Evolutionary conservation across 2,329 filamentous ascomycete genomes (phyloP).

Genomic region (Epichloe gansuensis): DNA sequence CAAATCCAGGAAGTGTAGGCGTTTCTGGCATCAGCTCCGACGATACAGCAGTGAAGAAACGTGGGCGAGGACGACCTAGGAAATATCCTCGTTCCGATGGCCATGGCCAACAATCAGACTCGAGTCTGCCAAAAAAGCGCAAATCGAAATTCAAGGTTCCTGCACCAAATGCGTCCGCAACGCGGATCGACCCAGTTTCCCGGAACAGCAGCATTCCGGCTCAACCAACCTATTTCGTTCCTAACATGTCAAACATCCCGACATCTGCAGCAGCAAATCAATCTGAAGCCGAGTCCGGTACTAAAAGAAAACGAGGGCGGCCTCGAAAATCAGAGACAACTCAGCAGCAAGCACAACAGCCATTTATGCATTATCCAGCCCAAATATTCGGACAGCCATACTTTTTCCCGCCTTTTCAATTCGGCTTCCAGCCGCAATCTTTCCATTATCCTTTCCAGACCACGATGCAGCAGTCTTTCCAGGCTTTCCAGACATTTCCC

Average conservation of each 20-base stretch:
- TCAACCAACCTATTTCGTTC: background rate
- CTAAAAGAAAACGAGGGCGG: conserved; percentile 5
- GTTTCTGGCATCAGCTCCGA: background rate
- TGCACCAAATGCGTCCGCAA: background rate
- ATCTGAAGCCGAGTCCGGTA: background rate
- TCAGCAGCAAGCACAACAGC: background rate
- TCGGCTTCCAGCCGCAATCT: conserved; percentile 2
- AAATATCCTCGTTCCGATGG: background rate
- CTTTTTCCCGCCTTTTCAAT: conserved; percentile 1
- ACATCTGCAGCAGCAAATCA: background rate
- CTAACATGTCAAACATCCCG: background rate
- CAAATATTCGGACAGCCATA: conserved; percentile 4
- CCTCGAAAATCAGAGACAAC: conserved; percentile 4
- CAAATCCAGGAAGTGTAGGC: background rate
- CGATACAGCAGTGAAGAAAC: conserved; percentile 1
- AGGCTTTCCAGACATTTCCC: background rate
- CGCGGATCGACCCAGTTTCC: background rate
- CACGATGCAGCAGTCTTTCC: conserved; percentile 4
- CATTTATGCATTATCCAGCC: background rate
- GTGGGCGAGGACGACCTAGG: conserved; percentile 1
- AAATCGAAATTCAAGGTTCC: background rate
- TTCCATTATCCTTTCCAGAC: conserved; percentile 5
- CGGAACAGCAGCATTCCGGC: background rate
- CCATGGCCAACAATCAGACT: background rate
- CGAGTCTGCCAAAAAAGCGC: background rate